Evolutionary conservation across 2,329 filamentous ascomycete genomes (phyloP).

Genomic region (Trichophyton schoenleinii): DNA sequence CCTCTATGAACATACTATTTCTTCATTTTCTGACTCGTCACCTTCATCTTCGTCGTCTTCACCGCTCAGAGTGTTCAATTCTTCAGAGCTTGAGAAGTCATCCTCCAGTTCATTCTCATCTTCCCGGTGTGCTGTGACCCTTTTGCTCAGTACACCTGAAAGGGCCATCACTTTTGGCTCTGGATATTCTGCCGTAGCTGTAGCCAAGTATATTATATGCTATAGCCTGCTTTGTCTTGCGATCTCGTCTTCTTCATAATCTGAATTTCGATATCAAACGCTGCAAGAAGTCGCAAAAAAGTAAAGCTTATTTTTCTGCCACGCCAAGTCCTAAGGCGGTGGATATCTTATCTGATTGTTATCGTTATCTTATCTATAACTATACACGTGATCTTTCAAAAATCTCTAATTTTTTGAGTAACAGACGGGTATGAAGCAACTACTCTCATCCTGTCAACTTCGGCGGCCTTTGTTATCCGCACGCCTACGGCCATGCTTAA

Average conservation of each 20-base stretch:
- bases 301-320: not conserved
- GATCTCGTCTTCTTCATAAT: not conserved
- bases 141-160: conserved; percentile 28
- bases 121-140: conserved; percentile 29
- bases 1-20: conserved; percentile 13
- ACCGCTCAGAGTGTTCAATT: not conserved
- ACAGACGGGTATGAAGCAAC: no score
- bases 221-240: not conserved
- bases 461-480: not conserved
- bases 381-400: not conserved
- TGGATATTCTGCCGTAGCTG: no score
- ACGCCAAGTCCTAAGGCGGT: not conserved
- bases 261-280: not conserved
- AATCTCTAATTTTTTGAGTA: not conserved
- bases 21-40: conserved; percentile 25
- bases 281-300: not conserved
- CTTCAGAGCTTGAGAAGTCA: not conserved
- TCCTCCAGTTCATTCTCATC: conserved; percentile 22
- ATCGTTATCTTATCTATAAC: not conserved
- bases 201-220: not conserved
- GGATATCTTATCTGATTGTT: not conserved
- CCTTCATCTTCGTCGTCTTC: conserved; percentile 25
- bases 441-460: no score
- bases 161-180: conserved; percentile 22
- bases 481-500: not conserved